Conservation (phyloP, 2,329 filamentous ascomycete species). For the Penicillium sp. region DNA sequence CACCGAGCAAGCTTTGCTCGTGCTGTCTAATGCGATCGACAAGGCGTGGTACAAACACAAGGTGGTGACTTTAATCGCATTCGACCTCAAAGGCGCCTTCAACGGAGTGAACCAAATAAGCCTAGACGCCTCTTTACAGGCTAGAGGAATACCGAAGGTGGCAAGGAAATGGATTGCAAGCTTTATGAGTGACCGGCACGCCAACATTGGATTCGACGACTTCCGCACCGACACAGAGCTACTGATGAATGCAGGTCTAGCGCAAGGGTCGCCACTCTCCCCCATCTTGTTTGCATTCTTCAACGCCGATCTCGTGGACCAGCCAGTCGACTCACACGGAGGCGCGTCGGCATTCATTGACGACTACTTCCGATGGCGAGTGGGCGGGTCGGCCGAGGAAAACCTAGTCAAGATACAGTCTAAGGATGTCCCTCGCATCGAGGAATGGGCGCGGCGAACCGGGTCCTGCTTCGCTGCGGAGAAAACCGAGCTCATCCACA, state of each 20-base stretch:
- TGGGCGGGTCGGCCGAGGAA: too few species aligned
- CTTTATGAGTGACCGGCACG: not conserved
- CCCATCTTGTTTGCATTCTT: constrained; percentile 1
- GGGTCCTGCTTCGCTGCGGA: not conserved
- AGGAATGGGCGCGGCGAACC: not conserved
- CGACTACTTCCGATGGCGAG: too few species aligned
- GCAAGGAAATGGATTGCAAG: constrained; percentile 2
- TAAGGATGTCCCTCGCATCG: not conserved
- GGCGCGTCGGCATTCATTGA: not conserved
- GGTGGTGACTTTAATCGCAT: not conserved
- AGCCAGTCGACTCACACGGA: not conserved
- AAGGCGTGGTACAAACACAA: not conserved
- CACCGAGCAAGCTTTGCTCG: constrained; percentile 23
- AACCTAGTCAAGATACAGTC: not conserved
- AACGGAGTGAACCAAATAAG: not conserved
- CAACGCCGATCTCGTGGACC: not conserved
- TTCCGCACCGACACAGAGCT: not conserved
- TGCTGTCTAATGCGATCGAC: constrained; percentile 18
- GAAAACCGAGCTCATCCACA: not conserved
- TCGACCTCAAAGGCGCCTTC: not conserved
- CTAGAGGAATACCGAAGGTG: not conserved
- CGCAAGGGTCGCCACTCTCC: not conserved
- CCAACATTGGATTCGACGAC: constrained; percentile 1
- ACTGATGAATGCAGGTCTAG: not conserved
- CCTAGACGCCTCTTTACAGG: not conserved